Evolutionary conservation across 2,329 filamentous ascomycete genomes (phyloP), one percentile per base, ranked within the genome.

Genomic region (Orbilia javanica): DNA sequence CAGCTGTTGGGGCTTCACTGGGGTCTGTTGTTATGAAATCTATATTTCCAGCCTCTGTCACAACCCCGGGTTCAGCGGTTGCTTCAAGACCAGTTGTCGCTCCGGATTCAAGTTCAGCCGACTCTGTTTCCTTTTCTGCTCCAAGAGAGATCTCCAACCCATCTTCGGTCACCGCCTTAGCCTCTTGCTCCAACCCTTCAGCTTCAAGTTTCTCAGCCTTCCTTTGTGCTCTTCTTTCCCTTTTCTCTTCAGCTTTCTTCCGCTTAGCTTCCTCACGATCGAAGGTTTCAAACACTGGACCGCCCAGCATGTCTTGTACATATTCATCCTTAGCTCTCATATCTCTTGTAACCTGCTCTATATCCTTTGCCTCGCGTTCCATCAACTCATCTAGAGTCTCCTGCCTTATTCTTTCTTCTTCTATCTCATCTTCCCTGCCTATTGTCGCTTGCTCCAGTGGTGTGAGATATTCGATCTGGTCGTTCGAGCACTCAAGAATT

Each of bases 401-500:
- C 13, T 64, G 31, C 34, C 15, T 42, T 29, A 29, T 27, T 18
- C 29, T 48, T 25, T 68, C 42, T 15, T 34, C 52, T 18, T 31
- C 63, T 42, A 74, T 65, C 34, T 70, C 66, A 2, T 70, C 72
- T 22, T 77, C 66, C 3, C 50, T 39, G 13, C 65, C 72, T 25
- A 70, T 39, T 8, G 10, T 20, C 20, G 46, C 18, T 46, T 78
- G 62, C 27, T 78, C 74, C 3, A 72, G 36, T 18, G 74, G 74
- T 3, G 74, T 78, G 5, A 78, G 34, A 27, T 78, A 78, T 34
- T 78, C 74, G 20, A 78, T 78, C n/a, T 66, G 52, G 0, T 78
- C 44, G 25, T 66, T 67, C 11, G 52, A 50, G 18, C 74, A 78
- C 29, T 78, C 67, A 18, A 78, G 63, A 1, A 78, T 11, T 6